Conservation (phyloP, 306 rosid species). For the Vachellia pachyceras region DNA sequence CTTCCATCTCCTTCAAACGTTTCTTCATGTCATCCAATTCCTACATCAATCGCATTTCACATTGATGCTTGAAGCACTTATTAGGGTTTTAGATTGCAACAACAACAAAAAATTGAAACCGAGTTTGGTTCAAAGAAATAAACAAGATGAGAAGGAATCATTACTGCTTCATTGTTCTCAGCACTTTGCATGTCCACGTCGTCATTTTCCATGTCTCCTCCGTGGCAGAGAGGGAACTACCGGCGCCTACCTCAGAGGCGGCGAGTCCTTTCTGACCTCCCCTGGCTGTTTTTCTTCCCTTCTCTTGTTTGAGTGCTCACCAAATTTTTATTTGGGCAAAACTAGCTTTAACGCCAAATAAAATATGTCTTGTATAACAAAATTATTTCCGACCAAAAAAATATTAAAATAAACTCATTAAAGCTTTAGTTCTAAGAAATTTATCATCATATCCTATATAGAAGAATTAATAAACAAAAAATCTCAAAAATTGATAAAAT, state of each 20-base stretch:
- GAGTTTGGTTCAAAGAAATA: neutral
- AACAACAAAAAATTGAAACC: neutral
- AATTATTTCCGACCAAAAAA: too few relatives aligned
- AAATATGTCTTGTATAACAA: too few relatives aligned
- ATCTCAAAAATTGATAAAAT: too few relatives aligned
- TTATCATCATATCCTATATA: too few relatives aligned
- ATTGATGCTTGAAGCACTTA: constrained; percentile 10
- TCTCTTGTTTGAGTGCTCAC: neutral
- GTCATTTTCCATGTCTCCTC: constrained; percentile 52
- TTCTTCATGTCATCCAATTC: constrained; percentile 73
- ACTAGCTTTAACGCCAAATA: neutral
- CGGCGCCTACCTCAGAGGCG: constrained; percentile 28
- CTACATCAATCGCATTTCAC: constrained; percentile 28
- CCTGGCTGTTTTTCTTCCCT: constrained; percentile 1
- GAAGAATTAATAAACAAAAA: too few relatives aligned
- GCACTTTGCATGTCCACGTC: constrained; percentile 56
- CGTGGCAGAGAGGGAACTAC: constrained; percentile 17
- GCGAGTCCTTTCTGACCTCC: neutral
- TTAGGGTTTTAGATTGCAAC: constrained; percentile 40
- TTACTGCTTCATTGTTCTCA: constrained; percentile 52
- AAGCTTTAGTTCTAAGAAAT: too few relatives aligned
- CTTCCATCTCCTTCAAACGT: constrained; percentile 72
- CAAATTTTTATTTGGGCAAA: neutral
- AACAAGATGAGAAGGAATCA: constrained; percentile 13
- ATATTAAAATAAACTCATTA: too few relatives aligned